Percentiles rank a stretch among this genome's conserved stretches.
phyloP scores from a whole-genome alignment of 495 filamentous ascomycete species.

The Talaromyces thailandensis region DNA sequence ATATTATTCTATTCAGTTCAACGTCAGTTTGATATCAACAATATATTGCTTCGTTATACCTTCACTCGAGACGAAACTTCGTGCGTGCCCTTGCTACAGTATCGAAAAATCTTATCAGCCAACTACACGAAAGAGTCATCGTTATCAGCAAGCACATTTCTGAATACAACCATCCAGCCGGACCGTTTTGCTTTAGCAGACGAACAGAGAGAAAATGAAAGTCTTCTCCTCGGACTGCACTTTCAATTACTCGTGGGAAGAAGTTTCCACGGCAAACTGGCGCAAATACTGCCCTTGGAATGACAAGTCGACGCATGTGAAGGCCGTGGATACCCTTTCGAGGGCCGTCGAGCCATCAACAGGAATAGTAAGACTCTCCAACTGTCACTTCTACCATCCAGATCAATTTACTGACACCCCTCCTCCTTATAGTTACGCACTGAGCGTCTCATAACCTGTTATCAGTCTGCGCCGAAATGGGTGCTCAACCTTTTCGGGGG shows the following conservation, averaged over 20 bases:
- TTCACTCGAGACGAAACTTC: background rate
- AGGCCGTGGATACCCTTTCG: slow-evolving; percentile 86
- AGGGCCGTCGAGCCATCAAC: slow-evolving; percentile 71
- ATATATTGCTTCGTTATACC: background rate
- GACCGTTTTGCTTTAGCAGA: background rate
- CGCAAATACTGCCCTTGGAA: slow-evolving; percentile 99
- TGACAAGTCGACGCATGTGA: slow-evolving; percentile 84
- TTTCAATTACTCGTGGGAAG: slow-evolving; percentile 96
- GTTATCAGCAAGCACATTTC: background rate
- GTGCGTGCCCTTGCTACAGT: background rate
- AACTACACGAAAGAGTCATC: background rate
- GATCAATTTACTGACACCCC: background rate
- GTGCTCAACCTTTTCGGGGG: slow-evolving; percentile 68
- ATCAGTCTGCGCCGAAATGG: slow-evolving; percentile 84
- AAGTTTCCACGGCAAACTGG: slow-evolving; percentile 99
- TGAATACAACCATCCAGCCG: background rate
- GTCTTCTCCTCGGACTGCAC: slow-evolving; percentile 82
- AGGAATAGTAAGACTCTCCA: slow-evolving; percentile 58
- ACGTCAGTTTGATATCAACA: background rate
- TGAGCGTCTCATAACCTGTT: slow-evolving; percentile 92
- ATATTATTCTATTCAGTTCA: background rate
- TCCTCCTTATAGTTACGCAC: slow-evolving; percentile 60
- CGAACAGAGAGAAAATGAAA: slow-evolving; percentile 55
- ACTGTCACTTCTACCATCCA: background rate
- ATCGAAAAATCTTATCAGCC: background rate